Base-by-base conservation (phyloP, 768 basidiomycete species). In the Tulasnella sp. region DNA sequence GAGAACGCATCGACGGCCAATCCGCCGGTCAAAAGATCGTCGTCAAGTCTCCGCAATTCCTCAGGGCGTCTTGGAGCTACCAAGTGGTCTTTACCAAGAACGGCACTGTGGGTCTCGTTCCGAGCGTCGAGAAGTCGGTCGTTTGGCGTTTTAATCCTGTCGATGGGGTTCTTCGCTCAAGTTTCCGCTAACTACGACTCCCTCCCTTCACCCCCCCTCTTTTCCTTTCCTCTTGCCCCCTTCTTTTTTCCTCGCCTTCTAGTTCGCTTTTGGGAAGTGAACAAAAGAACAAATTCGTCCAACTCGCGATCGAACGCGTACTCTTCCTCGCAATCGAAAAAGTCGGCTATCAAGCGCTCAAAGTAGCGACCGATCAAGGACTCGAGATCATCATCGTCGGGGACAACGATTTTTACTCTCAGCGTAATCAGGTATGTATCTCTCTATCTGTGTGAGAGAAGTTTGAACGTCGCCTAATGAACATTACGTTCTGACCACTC, bases 361-460 rank as follows among this genome's bases (percentile, higher is more conserved):
- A 86, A 44, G 84, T 86, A 68, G 81, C 85, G 4, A 85, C 95
- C 6, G 84, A 86, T 3, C 83, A 84, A 19, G 93, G 91, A 40
- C 87, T 97, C 79, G 89, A 94, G 82, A 91, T 98, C 81, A 90
- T 89, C 52, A 93, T 98, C 82, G 90, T 92, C 38, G 97, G 96
- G 14, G 96, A 96, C 85, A 99, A 99, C 83, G 98, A 99, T 84
- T 99, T 99, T 83, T 99, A 99, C 86, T 98, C 97, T 5, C 98
- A 99, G 83, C 88, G 93, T 78, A 91, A 91, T 76, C 91, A 94
- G 88, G 97, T 94, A 78, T 46, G 68, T 36, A 48, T 6, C n/a
- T n/a, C n/a, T n/a, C 34, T 40, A 36, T 58, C 58, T 56, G 62
- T 74, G 73, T 74, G 62, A 68, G 58, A 62, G n/a, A 34, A 16